Conservation (phyloP, 139 green algal genomes). For the Coelastrella sp. region DNA sequence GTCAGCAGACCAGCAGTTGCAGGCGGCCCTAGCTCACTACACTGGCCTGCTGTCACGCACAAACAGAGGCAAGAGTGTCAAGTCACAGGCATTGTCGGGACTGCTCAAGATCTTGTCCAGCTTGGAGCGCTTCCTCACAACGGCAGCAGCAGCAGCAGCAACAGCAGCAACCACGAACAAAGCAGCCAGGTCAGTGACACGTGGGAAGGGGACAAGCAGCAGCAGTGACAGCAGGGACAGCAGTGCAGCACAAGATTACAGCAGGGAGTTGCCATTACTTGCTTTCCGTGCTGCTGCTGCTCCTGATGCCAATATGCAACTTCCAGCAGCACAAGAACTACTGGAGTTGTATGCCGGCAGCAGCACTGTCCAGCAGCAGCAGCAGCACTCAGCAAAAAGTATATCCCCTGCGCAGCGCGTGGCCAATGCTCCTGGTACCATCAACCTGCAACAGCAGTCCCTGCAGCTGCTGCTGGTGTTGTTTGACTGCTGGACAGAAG, state of each 20-base stretch:
- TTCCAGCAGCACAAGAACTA: neutral
- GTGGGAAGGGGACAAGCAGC: neutral
- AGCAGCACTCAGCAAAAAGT: slow-evolving; percentile 16
- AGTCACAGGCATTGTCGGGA: slow-evolving; percentile 62
- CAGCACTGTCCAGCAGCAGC: slow-evolving; percentile 26
- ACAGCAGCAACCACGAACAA: neutral
- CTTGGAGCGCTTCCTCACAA: slow-evolving; percentile 1
- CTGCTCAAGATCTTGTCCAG: neutral
- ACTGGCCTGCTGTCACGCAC: slow-evolving; percentile 64
- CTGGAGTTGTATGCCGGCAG: slow-evolving; percentile 25
- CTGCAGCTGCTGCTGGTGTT: slow-evolving; percentile 55
- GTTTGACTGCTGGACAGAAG: slow-evolving; percentile 69
- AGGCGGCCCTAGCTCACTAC: slow-evolving; percentile 71
- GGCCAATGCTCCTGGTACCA: neutral
- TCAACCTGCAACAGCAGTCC: neutral
- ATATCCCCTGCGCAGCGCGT: neutral
- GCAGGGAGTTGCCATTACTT: neutral
- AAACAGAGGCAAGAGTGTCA: slow-evolving; percentile 64
- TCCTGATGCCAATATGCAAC: neutral
- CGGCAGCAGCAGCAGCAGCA: neutral
- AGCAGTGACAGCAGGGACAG: neutral
- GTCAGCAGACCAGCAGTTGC: slow-evolving; percentile 48
- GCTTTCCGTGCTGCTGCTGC: slow-evolving; percentile 6
- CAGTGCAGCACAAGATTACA: neutral
- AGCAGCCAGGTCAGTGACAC: neutral